These are phyloP conservation scores for Chlorociboria aeruginascens DNA, from an alignment of 495 filamentous ascomycete genomes.

Conservation along the genomic window DNA sequence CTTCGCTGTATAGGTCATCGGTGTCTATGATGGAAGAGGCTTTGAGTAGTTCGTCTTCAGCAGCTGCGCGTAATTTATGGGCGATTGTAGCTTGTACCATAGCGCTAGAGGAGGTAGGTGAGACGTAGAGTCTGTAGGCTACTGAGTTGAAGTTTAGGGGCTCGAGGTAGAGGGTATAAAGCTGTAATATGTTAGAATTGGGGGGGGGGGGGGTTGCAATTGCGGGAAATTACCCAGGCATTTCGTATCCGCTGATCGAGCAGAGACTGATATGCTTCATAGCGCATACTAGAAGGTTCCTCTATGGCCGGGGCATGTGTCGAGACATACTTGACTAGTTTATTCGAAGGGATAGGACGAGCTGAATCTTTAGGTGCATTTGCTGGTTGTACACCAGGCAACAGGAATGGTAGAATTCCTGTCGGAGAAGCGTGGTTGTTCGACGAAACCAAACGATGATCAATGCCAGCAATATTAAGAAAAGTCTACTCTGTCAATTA, in stretches of 20 bases:
- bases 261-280: constrained; percentile 71
- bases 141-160: constrained; percentile 50
- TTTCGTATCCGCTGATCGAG: constrained; percentile 72
- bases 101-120: constrained; percentile 44
- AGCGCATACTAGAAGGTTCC: constrained; percentile 44
- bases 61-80: constrained; percentile 56
- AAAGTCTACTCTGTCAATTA: constrained; percentile 47
- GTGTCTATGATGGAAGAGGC: constrained; percentile 46
- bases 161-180: constrained; percentile 69
- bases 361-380: constrained; percentile 8
- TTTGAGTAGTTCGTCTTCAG: constrained; percentile 59
- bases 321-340: constrained; percentile 58
- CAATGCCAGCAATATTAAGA: constrained; percentile 61
- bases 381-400: constrained; percentile 36
- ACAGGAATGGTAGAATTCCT: constrained; percentile 78
- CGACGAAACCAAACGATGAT: constrained; percentile 58
- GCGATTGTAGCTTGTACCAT: constrained; percentile 48
- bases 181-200: constrained; percentile 29
- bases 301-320: constrained; percentile 35
- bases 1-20: constrained; percentile 52
- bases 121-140: constrained; percentile 56
- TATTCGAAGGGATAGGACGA: constrained; percentile 47
- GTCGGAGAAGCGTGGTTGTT: constrained; percentile 90
- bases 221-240: constrained; percentile 55
- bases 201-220: neutral